A percentile compares a stretch with the other conserved stretches of the same genome.
Evolutionary conservation across 2,329 filamentous ascomycete genomes (phyloP).

Genomic region (Fusarium nelsonii): DNA sequence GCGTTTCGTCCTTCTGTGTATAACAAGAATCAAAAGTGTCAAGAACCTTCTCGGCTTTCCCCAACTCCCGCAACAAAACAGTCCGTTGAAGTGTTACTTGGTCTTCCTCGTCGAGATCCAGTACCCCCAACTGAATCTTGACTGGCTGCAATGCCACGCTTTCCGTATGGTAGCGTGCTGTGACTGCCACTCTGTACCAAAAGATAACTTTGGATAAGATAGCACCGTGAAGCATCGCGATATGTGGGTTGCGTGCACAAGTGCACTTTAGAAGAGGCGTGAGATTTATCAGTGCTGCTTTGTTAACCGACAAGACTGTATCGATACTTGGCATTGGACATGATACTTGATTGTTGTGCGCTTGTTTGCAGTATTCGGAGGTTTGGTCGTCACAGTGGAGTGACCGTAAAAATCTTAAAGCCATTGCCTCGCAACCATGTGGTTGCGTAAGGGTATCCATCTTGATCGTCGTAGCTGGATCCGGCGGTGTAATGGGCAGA

Average conservation of each 20-base stretch:
- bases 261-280: conserved; percentile 23
- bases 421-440: conserved; percentile 28
- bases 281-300: conserved; percentile 14
- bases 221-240: conserved; percentile 24
- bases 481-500: background rate
- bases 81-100: conserved; percentile 19
- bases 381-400: conserved; percentile 23
- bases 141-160: conserved; percentile 4
- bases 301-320: conserved; percentile 28
- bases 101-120: conserved; percentile 33
- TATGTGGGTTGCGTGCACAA: conserved; percentile 15
- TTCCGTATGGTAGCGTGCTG: conserved; percentile 7
- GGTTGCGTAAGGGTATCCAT: conserved; percentile 1
- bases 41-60: conserved; percentile 25
- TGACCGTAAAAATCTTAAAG: conserved; percentile 11
- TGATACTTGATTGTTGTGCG: background rate
- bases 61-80: conserved; percentile 15
- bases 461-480: background rate
- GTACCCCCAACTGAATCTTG: conserved; percentile 27
- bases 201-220: conserved; percentile 32
- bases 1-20: background rate
- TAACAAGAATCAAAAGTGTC: conserved; percentile 21
- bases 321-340: conserved; percentile 21
- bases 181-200: conserved; percentile 26
- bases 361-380: background rate